A percentile compares a stretch with the other conserved stretches of the same genome.
Evolutionary conservation across 495 filamentous ascomycete genomes (phyloP).

Genomic region (Annulohypoxylon stygium): DNA sequence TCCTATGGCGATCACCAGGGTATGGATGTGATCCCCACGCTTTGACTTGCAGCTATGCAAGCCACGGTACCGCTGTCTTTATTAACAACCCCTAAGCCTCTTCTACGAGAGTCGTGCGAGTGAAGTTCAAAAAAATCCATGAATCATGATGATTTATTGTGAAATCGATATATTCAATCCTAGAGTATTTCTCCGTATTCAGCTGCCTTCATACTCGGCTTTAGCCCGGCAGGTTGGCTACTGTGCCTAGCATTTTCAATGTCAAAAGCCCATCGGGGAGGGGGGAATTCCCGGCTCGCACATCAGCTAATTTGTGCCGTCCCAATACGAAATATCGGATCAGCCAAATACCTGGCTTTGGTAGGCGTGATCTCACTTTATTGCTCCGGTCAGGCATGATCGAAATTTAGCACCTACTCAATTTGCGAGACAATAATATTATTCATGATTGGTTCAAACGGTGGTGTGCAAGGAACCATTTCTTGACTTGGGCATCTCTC

Average conservation of each 20-base stretch:
- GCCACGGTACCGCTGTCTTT: conserved; percentile 31
- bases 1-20: conserved; percentile 45
- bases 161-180: conserved; percentile 26
- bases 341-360: background rate
- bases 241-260: background rate
- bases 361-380: background rate
- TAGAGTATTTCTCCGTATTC: background rate
- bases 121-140: background rate
- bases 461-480: background rate
- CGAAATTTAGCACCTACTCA: background rate
- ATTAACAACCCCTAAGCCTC: conserved; percentile 24
- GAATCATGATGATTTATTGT: background rate
- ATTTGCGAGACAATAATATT: conserved; percentile 11
- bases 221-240: background rate
- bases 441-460: background rate
- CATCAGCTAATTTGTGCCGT: conserved; percentile 10
- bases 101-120: conserved; percentile 23
- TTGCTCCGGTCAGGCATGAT: background rate
- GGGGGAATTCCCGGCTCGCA: background rate
- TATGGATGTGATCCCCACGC: conserved; percentile 32
- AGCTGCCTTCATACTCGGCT: background rate
- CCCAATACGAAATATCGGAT: background rate
- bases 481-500: background rate
- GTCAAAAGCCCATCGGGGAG: conserved; percentile 1
- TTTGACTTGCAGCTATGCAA: conserved; percentile 42